phyloP scores from a whole-genome alignment of 768 basidiomycete genomes.

The Scleroderma bovista region DNA sequence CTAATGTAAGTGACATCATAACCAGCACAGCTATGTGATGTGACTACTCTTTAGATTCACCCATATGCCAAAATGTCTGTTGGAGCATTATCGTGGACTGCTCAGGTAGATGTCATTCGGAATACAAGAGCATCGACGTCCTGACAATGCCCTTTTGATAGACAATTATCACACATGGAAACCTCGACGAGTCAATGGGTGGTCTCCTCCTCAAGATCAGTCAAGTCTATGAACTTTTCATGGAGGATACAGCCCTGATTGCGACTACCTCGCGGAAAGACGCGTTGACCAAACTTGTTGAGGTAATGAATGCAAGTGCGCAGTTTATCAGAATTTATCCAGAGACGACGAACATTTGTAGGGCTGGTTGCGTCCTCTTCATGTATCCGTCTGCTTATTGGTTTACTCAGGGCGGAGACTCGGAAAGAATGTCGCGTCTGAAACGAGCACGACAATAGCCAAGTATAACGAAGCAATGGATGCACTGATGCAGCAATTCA shows the following conservation, averaged over 20 bases:
- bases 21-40: background rate
- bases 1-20: background rate
- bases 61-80: background rate
- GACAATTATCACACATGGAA: background rate
- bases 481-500: background rate
- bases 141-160: background rate
- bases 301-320: constrained; percentile 11
- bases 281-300: background rate
- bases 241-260: background rate
- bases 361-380: background rate
- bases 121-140: background rate
- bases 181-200: background rate
- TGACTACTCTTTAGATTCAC: background rate
- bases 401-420: background rate
- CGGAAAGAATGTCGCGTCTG: background rate
- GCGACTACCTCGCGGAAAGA: constrained; percentile 11
- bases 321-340: constrained; percentile 24
- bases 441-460: background rate
- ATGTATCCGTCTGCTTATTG: background rate
- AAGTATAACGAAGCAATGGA: background rate
- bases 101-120: background rate
- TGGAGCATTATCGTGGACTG: background rate
- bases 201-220: background rate
- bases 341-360: constrained; percentile 16
- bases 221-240: background rate